These are phyloP conservation scores for Colletotrichum siamense DNA, from an alignment of 2,329 filamentous ascomycete genomes.

Conservation along the genomic window DNA sequence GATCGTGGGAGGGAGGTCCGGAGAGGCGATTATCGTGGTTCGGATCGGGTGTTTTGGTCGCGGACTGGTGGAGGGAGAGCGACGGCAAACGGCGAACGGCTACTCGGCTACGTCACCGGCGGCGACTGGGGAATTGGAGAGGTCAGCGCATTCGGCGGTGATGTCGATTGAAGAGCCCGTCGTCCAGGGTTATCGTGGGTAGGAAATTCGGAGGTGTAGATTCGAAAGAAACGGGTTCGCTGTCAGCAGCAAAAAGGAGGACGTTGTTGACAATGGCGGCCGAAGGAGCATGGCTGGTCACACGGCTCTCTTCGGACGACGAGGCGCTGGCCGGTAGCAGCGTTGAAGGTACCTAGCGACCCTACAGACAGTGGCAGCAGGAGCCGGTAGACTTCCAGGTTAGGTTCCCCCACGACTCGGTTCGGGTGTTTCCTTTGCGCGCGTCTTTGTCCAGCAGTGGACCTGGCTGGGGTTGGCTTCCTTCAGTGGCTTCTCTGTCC, in stretches of 20 bases:
- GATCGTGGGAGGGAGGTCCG: background rate
- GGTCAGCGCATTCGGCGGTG: conserved; percentile 1
- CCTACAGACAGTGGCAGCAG: background rate
- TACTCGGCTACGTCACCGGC: conserved; percentile 6
- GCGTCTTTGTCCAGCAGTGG: background rate
- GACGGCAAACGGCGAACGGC: background rate
- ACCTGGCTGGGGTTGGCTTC: background rate
- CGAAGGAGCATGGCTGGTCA: background rate
- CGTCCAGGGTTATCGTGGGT: background rate
- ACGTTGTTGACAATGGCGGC: background rate
- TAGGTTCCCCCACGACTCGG: conserved; percentile 4
- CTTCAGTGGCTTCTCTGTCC: conserved; percentile 5
- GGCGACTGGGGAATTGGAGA: background rate
- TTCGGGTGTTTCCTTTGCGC: background rate
- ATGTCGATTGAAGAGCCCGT: background rate
- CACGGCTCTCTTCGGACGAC: conserved; percentile 18
- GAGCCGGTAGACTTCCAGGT: background rate
- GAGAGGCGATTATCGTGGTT: background rate
- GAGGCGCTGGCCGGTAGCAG: background rate
- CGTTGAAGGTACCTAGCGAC: background rate
- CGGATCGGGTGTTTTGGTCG: background rate
- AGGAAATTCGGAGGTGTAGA: background rate
- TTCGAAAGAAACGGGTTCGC: background rate
- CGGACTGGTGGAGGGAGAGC: background rate
- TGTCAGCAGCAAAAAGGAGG: background rate